Conservation (phyloP, 208 protist genomes). For the Wallacemonas sp. region DNA sequence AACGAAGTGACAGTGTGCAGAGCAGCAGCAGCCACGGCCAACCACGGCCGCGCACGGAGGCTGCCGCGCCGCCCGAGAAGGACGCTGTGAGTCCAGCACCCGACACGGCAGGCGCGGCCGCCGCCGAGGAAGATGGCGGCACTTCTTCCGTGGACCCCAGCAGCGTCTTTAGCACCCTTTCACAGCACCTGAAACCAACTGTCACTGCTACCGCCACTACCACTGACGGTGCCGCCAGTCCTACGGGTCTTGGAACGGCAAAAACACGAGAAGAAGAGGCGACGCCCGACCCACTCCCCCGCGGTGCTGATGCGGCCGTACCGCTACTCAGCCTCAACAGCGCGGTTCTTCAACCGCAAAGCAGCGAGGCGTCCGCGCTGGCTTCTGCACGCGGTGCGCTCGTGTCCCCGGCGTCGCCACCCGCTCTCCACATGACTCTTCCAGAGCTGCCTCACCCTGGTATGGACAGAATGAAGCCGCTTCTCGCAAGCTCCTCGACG, state of each 20-base stretch:
- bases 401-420: background rate
- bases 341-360: background rate
- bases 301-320: too few species aligned
- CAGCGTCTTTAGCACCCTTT: constrained; percentile 82
- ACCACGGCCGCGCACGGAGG: too few species aligned
- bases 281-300: background rate
- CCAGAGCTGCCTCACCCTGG: background rate
- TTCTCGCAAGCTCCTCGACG: background rate
- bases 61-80: background rate
- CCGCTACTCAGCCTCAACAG: background rate
- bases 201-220: background rate
- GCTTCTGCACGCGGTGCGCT: background rate
- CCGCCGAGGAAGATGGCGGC: constrained; percentile 11
- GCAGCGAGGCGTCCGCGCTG: background rate
- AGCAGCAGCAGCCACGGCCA: background rate
- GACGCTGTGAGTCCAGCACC: too few species aligned
- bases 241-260: too few species aligned
- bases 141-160: constrained; percentile 28
- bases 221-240: background rate
- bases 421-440: constrained; percentile 3
- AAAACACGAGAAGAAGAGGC: background rate
- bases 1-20: background rate
- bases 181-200: constrained; percentile 56
- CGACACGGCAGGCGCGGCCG: background rate
- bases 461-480: background rate